These are phyloP conservation scores for Hypoxylon sp. DNA, from an alignment of 2,329 filamentous ascomycete genomes.

Conservation along the genomic window DNA sequence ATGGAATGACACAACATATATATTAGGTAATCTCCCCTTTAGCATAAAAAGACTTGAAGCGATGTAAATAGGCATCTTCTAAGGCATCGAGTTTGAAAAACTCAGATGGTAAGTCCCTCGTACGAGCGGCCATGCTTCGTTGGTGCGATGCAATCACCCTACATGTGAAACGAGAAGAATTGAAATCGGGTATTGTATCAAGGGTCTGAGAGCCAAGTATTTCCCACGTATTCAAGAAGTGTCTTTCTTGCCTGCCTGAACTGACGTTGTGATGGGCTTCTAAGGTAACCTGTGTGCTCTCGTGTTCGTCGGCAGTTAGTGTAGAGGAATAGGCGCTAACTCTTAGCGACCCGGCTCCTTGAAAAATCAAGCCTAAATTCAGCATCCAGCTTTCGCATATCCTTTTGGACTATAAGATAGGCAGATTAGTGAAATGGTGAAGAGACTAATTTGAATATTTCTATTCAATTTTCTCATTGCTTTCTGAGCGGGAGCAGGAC, in stretches of 20 bases:
- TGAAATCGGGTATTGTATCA: conserved; percentile 1
- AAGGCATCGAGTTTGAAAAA: not conserved
- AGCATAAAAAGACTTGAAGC: not conserved
- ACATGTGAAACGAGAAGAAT: conserved; percentile 5
- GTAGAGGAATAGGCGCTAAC: not conserved
- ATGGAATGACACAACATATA: not conserved
- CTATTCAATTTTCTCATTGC: not conserved
- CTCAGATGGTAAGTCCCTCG: not conserved
- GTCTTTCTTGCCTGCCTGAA: not conserved
- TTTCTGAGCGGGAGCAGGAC: not conserved
- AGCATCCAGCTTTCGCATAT: not conserved
- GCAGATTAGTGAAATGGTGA: not conserved
- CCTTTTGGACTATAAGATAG: not conserved
- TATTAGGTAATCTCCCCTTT: not conserved
- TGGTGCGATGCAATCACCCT: not conserved
- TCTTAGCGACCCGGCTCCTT: not conserved
- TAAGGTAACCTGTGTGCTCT: not conserved
- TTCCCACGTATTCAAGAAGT: not conserved
- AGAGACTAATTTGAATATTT: not conserved
- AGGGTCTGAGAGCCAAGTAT: not conserved
- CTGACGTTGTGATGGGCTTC: not conserved
- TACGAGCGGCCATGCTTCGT: not conserved
- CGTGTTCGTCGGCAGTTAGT: not conserved
- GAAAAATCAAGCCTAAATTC: not conserved
- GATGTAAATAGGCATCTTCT: not conserved